phyloP scores from a whole-genome alignment of 2,329 filamentous ascomycete species.

The Pezicula radicicola region DNA sequence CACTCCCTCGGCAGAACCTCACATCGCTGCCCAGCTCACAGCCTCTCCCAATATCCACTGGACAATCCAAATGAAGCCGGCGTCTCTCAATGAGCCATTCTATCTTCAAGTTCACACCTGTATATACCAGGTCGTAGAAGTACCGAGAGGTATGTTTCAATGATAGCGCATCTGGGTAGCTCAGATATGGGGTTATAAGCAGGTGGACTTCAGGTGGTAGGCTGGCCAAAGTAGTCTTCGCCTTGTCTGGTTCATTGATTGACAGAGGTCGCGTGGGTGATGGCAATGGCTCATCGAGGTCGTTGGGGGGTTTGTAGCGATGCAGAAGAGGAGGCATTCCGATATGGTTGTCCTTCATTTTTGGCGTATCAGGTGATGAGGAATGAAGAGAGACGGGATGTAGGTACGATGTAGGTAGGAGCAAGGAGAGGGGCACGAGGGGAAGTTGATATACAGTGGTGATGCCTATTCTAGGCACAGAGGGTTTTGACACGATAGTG shows the following conservation, averaged over 20 bases:
- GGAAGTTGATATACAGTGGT: neutral
- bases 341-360: too few species aligned
- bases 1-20: constrained; percentile 57
- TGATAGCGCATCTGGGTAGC: constrained; percentile 69
- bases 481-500: neutral
- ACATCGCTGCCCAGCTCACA: constrained; percentile 59
- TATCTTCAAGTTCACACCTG: constrained; percentile 62
- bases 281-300: neutral
- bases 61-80: constrained; percentile 62
- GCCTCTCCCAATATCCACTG: constrained; percentile 43
- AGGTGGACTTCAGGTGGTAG: constrained; percentile 68
- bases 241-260: neutral
- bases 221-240: constrained; percentile 15
- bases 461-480: neutral
- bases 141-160: constrained; percentile 64
- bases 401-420: neutral
- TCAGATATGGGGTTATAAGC: constrained; percentile 55
- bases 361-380: neutral
- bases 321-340: neutral
- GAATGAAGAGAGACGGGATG: neutral
- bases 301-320: neutral
- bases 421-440: neutral
- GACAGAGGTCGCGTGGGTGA: neutral
- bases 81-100: constrained; percentile 66
- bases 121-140: constrained; percentile 63